Evolutionary conservation across 495 filamentous ascomycete genomes (phyloP).

Genomic region (Hypoxylon fuscum): DNA sequence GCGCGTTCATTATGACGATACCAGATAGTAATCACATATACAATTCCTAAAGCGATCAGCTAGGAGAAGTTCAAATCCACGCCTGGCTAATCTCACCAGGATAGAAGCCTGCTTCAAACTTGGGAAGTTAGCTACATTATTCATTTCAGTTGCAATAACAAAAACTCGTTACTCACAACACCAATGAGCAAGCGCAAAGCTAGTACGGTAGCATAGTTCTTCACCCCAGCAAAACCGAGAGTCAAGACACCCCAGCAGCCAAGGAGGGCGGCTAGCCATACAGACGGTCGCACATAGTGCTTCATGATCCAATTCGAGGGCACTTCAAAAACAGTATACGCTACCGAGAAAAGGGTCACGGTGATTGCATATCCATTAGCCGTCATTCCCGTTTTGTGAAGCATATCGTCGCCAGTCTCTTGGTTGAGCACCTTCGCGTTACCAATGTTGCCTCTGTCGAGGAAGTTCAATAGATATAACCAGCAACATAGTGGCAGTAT

Average conservation of each 20-base stretch:
- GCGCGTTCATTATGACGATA: slow-evolving; percentile 60
- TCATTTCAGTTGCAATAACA: not conserved
- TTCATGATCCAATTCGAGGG: slow-evolving; percentile 39
- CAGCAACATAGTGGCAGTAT: slow-evolving; percentile 61
- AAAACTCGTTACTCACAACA: slow-evolving; percentile 16
- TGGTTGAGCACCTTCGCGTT: slow-evolving; percentile 75
- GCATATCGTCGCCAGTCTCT: slow-evolving; percentile 33
- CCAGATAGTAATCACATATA: slow-evolving; percentile 59
- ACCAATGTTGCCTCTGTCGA: slow-evolving; percentile 85
- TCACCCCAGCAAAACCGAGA: slow-evolving; percentile 33
- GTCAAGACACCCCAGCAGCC: slow-evolving; percentile 37
- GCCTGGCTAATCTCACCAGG: slow-evolving; percentile 31
- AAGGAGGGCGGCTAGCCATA: slow-evolving; percentile 31
- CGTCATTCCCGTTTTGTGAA: slow-evolving; percentile 31
- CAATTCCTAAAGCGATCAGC: slow-evolving; percentile 37
- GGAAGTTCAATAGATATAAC: slow-evolving; percentile 83
- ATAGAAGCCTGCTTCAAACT: slow-evolving; percentile 55
- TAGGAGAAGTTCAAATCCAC: not conserved
- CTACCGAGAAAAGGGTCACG: slow-evolving; percentile 80
- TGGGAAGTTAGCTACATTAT: slow-evolving; percentile 4
- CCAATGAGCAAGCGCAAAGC: slow-evolving; percentile 37
- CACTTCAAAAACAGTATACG: slow-evolving; percentile 45
- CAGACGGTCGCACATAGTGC: slow-evolving; percentile 28
- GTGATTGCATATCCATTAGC: slow-evolving; percentile 29
- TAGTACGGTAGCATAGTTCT: slow-evolving; percentile 36